A percentile compares a stretch with the other conserved stretches of the same genome.
Conservation (phyloP, 306 rosid genomes). For the Pyrus pyrifolia region DNA sequence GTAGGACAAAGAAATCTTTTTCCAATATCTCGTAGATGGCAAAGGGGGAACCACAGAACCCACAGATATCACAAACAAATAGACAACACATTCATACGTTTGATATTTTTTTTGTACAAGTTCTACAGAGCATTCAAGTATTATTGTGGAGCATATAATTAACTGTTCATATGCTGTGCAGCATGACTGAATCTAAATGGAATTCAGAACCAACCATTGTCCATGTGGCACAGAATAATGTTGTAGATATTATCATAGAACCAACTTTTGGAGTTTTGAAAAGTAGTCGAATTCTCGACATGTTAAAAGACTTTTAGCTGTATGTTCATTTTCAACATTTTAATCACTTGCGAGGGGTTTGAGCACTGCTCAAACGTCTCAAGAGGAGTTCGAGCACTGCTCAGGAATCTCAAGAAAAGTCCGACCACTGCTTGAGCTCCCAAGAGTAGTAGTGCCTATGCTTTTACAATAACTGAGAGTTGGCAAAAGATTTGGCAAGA, state of each 20-base stretch:
- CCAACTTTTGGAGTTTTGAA: background rate
- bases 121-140: background rate
- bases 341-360: background rate
- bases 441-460: background rate
- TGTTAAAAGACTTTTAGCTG: background rate
- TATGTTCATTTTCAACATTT: too few species aligned
- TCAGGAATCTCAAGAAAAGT: background rate
- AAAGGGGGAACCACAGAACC: conserved; percentile 8
- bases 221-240: background rate
- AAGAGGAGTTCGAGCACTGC: background rate
- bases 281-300: background rate
- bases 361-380: background rate
- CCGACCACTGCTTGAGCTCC: too few species aligned
- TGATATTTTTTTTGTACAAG: background rate
- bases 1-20: conserved; percentile 35
- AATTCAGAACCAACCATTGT: background rate
- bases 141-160: background rate
- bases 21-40: conserved; percentile 32
- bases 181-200: background rate
- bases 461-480: too few species aligned
- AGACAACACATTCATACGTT: background rate
- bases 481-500: too few species aligned
- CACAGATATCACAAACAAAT: conserved; percentile 6
- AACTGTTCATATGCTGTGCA: too few species aligned
- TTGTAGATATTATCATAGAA: background rate